Evolutionary conservation across 2,329 filamentous ascomycete genomes (phyloP), one percentile per base, ranked within the genome.

Genomic region (Ophiocordyceps camponoti-leonardi): DNA sequence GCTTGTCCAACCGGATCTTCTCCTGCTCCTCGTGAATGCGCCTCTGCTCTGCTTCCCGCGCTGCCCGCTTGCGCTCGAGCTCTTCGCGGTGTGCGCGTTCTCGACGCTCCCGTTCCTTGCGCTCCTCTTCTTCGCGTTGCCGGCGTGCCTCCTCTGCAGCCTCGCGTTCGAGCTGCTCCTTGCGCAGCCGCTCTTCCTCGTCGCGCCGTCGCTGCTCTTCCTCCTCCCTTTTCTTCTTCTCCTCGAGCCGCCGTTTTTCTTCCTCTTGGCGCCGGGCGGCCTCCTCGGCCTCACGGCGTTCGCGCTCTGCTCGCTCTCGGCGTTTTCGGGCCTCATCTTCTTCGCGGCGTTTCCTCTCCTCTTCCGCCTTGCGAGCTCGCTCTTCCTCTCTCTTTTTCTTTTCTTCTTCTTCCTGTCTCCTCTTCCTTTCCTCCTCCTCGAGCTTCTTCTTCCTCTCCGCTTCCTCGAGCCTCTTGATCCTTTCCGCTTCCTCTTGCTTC

Each of bases 1-100:
- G 58, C 51, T 72, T 78, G 37, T 70, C 67, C 26, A 81, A 54
- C 16, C 74, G 69, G 30, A 63, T 59, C 26, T 67, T 67, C 52
- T 78, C 73, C 54, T 74, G 65, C 52, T 80, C 72, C 50, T 75
- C 67, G 23, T 65, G 69, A 13, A 70, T 55, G 42, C 70, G 67
- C 46, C 66, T 67, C 46, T 67, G 61, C 50, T 75, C 73, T 4
- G 68, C 70, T 57, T 75, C 71, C 28, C 66, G 66, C 13, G 69
- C 69, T 40, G 65, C 66, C 40, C 65, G 67, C 52, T 70, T 70
- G 10, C 64, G 64, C 49, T 73, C 70, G 55, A 67, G 52, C 23
- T 69, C 68, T 48, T 71, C 66, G 44, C 66, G 62, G 41, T 66
- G 59, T 6, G 56, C 58, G 18, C 61, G 63, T 44, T 69, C 66